Conservation (phyloP, 176 grass and related monocot genomes). For the Raddia distichophylla region DNA sequence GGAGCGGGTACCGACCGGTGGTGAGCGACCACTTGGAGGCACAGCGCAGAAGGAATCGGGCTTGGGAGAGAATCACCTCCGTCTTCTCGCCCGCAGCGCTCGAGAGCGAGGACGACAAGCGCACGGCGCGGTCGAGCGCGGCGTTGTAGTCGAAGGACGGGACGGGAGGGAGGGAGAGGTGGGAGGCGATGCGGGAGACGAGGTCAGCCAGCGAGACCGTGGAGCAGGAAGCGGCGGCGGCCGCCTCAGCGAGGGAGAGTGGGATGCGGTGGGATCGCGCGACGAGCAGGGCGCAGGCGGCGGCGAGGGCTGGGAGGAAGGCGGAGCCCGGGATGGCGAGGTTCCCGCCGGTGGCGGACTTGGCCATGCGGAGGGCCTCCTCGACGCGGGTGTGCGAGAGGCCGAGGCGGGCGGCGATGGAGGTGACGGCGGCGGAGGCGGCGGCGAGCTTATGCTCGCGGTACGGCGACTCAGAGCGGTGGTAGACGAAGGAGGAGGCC, state of each 20-base stretch:
- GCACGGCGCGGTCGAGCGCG: constrained; percentile 49
- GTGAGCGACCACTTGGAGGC: constrained; percentile 72
- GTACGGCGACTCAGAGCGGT: constrained; percentile 37
- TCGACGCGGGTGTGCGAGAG: constrained; percentile 32
- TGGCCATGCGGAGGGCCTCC: constrained; percentile 48
- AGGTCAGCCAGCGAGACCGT: constrained; percentile 44
- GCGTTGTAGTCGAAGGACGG: constrained; percentile 44
- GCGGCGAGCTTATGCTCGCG: constrained; percentile 44
- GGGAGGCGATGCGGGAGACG: constrained; percentile 42
- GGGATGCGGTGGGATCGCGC: constrained; percentile 58
- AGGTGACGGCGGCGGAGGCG: constrained; percentile 36
- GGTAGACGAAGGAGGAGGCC: constrained; percentile 23
- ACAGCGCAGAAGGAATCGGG: constrained; percentile 59
- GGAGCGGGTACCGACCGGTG: constrained; percentile 60
- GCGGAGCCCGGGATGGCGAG: constrained; percentile 33
- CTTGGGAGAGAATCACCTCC: constrained; percentile 51
- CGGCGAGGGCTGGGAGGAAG: constrained; percentile 54
- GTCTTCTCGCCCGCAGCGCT: constrained; percentile 32
- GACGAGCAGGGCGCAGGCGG: constrained; percentile 54
- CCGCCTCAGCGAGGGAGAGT: constrained; percentile 55
- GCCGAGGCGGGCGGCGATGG: constrained; percentile 34
- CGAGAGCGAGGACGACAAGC: constrained; percentile 20
- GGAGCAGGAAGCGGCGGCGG: constrained; percentile 29
- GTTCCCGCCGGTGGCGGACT: constrained; percentile 41
- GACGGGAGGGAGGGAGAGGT: constrained; percentile 52